Evolutionary conservation across 2,329 filamentous ascomycete genomes (phyloP).

Genomic region (Penicillium sp.): DNA sequence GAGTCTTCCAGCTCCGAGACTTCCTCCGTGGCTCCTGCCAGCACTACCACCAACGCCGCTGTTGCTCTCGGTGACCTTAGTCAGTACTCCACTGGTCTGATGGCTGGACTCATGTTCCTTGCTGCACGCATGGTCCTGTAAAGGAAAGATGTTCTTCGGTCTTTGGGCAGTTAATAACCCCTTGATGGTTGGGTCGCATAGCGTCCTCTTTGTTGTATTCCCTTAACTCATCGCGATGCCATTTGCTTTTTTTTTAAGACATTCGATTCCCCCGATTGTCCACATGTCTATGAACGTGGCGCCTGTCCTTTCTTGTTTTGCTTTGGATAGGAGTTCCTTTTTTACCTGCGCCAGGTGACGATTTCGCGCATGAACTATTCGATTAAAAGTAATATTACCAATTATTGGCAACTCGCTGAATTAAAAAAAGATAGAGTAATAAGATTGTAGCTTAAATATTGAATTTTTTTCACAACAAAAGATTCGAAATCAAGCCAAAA

Average conservation of each 20-base stretch:
- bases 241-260: slow-evolving; percentile 4
- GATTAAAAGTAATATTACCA: slow-evolving; percentile 8
- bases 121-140: slow-evolving; percentile 60
- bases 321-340: slow-evolving; percentile 6
- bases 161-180: background rate
- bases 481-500: background rate
- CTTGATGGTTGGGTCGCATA: slow-evolving; percentile 6
- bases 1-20: slow-evolving; percentile 25
- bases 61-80: slow-evolving; percentile 45
- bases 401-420: background rate
- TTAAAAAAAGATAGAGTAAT: background rate
- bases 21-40: slow-evolving; percentile 28
- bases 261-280: slow-evolving; percentile 20
- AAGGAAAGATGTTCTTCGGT: slow-evolving; percentile 12
- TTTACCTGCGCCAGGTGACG: slow-evolving; percentile 1
- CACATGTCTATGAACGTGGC: slow-evolving; percentile 19
- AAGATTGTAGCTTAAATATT: background rate
- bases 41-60: slow-evolving; percentile 44
- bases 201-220: slow-evolving; percentile 13
- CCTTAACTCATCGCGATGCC: slow-evolving; percentile 19
- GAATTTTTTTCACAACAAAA: background rate
- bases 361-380: slow-evolving; percentile 5
- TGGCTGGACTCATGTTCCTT: slow-evolving; percentile 55
- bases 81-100: slow-evolving; percentile 52
- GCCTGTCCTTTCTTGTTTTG: slow-evolving; percentile 18